Evolutionary conservation across 768 basidiomycete genomes (phyloP).

Genomic region (Psilocybe subaeruginosa): DNA sequence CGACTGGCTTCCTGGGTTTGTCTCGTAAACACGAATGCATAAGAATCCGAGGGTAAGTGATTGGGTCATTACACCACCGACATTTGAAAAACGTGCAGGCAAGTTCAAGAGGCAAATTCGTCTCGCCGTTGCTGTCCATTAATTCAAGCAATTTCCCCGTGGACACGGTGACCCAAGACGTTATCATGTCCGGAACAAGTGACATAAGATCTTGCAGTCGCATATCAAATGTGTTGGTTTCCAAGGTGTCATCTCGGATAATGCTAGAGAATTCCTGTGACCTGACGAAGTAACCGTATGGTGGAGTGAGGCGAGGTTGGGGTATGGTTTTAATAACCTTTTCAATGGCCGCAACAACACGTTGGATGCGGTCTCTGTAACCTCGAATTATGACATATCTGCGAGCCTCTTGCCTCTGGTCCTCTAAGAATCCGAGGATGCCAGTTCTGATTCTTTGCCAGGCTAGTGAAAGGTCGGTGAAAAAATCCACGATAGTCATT

Average conservation of each 20-base stretch:
- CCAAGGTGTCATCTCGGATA: too few species aligned
- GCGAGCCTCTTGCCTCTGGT: conserved; percentile 8
- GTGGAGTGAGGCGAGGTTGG: too few species aligned
- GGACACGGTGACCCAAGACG: too few species aligned
- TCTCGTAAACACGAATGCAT: conserved; percentile 28
- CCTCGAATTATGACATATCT: not conserved
- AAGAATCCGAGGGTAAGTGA: conserved; percentile 33
- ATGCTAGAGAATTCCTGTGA: too few species aligned
- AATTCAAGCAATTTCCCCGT: too few species aligned
- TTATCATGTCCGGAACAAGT: too few species aligned
- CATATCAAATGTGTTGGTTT: too few species aligned
- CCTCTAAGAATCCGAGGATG: conserved; percentile 21
- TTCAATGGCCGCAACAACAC: too few species aligned
- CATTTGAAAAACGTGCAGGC: conserved; percentile 37
- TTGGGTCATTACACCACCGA: conserved; percentile 30
- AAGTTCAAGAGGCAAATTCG: conserved; percentile 20
- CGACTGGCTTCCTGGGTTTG: conserved; percentile 5
- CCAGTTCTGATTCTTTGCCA: conserved; percentile 27
- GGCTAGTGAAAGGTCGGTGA: conserved; percentile 10
- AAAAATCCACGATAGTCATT: not conserved
- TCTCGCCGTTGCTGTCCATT: not conserved
- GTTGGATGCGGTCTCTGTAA: not conserved
- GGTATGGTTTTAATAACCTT: too few species aligned
- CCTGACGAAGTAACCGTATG: too few species aligned
- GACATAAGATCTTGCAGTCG: too few species aligned